Conservation (phyloP, 2,329 filamentous ascomycete genomes). For the Raffaelea arxii region DNA sequence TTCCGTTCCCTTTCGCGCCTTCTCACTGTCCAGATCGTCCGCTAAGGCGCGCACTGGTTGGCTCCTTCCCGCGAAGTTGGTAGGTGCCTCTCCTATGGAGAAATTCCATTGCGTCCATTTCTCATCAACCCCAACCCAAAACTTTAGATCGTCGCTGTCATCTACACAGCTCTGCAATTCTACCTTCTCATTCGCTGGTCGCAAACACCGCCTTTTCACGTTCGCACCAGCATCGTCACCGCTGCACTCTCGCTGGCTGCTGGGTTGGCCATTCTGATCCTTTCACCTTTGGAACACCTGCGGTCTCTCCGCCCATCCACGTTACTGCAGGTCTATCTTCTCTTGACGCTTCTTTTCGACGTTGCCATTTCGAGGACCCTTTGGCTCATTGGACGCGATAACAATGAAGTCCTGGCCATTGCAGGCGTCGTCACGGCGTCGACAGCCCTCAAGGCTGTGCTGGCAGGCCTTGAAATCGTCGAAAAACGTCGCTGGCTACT, state of each 20-base stretch:
- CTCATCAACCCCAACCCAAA: neutral
- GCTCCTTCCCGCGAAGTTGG: constrained; percentile 19
- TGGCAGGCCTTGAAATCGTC: constrained; percentile 27
- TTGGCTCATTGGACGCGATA: constrained; percentile 18
- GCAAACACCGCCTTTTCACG: constrained; percentile 11
- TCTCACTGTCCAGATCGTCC: constrained; percentile 16
- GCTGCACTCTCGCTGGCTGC: constrained; percentile 23
- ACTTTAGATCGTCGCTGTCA: constrained; percentile 14
- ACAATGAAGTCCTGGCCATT: no score
- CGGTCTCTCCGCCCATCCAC: constrained; percentile 22
- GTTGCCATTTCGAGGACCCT: constrained; percentile 23
- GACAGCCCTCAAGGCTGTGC: constrained; percentile 23
- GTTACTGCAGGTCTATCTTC: constrained; percentile 23
- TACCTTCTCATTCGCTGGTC: constrained; percentile 24
- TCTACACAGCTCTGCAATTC: constrained; percentile 23
- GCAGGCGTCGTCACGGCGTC: constrained; percentile 24
- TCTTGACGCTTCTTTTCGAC: constrained; percentile 24
- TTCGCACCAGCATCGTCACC: constrained; percentile 21
- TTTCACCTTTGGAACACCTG: constrained; percentile 23
- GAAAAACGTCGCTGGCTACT: constrained; percentile 26
- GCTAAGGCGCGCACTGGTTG: constrained; percentile 16
- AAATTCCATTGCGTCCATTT: no score
- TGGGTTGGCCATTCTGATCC: constrained; percentile 20
- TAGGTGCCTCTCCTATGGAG: constrained; percentile 9
- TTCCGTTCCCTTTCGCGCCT: constrained; percentile 21